These are phyloP conservation scores for Ganoderma resinaceum DNA, from an alignment of 1,284 basidiomycete genomes.

Conservation along the genomic window DNA sequence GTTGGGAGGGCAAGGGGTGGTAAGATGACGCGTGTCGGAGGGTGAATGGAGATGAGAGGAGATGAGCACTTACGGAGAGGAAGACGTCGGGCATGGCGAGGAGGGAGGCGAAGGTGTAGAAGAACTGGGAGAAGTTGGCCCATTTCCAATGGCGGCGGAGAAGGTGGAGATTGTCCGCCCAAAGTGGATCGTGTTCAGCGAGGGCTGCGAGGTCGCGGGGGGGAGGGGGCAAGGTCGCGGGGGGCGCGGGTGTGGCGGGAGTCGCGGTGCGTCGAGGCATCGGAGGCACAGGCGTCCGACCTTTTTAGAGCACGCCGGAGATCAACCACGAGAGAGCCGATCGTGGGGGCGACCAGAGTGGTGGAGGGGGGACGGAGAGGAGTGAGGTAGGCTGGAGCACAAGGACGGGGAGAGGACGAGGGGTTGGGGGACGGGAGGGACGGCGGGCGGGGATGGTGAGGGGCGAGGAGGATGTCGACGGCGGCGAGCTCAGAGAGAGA, in stretches of 20 bases:
- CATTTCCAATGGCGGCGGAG: conserved; percentile 81
- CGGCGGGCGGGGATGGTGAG: conserved; percentile 9
- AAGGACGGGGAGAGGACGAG: background rate
- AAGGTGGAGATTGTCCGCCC: conserved; percentile 50
- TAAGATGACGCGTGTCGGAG: conserved; percentile 18
- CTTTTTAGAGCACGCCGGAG: conserved; percentile 37
- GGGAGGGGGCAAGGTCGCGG: conserved; percentile 34
- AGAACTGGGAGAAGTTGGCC: conserved; percentile 85
- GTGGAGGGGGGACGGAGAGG: background rate
- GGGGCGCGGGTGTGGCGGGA: conserved; percentile 38
- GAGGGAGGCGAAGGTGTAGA: conserved; percentile 75
- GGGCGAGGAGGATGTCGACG: conserved; percentile 18
- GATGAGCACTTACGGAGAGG: conserved; percentile 56
- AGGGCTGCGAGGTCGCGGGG: conserved; percentile 34
- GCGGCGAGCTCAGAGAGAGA: conserved; percentile 16
- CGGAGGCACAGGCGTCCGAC: conserved; percentile 38
- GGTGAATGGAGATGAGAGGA: conserved; percentile 23
- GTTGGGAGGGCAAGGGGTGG: conserved; percentile 6
- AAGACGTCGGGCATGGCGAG: conserved; percentile 71
- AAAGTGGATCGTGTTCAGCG: conserved; percentile 37
- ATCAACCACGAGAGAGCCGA: conserved; percentile 25
- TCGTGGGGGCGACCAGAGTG: background rate
- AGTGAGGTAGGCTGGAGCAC: background rate
- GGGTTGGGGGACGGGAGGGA: conserved; percentile 2
- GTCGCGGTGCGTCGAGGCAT: conserved; percentile 44